Evolutionary conservation across 73 alveolate genomes (phyloP).

Genomic region (Paramecium sexaurelia): DNA sequence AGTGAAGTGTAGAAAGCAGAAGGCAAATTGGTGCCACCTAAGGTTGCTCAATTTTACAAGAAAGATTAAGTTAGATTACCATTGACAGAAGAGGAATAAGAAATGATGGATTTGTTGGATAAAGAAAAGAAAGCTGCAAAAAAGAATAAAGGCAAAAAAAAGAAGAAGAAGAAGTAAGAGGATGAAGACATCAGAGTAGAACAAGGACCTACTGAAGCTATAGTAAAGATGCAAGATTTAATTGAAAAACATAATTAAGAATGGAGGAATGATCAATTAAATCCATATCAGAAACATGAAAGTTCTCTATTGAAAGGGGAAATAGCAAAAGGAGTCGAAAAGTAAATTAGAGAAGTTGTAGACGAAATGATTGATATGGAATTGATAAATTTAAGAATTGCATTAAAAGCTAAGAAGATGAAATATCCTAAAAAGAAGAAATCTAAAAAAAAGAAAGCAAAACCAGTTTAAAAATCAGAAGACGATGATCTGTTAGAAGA

Average conservation of each 20-base stretch:
- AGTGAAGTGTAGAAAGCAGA: slow-evolving; percentile 62
- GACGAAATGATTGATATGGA: slow-evolving; percentile 73
- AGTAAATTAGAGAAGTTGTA: slow-evolving; percentile 54
- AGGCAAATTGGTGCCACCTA: slow-evolving; percentile 61
- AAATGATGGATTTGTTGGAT: slow-evolving; percentile 76
- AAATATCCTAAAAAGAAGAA: slow-evolving; percentile 77
- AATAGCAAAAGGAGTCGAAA: slow-evolving; percentile 61
- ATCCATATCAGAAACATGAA: slow-evolving; percentile 53
- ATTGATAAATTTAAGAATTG: slow-evolving; percentile 55
- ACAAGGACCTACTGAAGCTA: slow-evolving; percentile 67
- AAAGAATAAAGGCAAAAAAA: slow-evolving; percentile 60
- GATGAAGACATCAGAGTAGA: slow-evolving; percentile 63
- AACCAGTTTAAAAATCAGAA: slow-evolving; percentile 45
- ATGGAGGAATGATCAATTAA: slow-evolving; percentile 52
- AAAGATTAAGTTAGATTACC: slow-evolving; percentile 67
- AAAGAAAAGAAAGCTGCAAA: slow-evolving; percentile 73
- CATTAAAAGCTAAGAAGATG: slow-evolving; percentile 73
- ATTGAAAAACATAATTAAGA: slow-evolving; percentile 50
- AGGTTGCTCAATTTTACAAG: slow-evolving; percentile 62
- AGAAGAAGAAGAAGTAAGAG: slow-evolving; percentile 59
- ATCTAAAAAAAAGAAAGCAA: slow-evolving; percentile 71
- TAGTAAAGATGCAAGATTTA: slow-evolving; percentile 54
- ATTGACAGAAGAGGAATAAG: slow-evolving; percentile 71
- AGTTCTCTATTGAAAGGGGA: slow-evolving; percentile 18
- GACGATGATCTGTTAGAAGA: slow-evolving; percentile 40